A percentile compares a stretch with the other conserved stretches of the same genome.
phyloP scores from a whole-genome alignment of 495 filamentous ascomycete species.

The Xylaria palmicola region DNA sequence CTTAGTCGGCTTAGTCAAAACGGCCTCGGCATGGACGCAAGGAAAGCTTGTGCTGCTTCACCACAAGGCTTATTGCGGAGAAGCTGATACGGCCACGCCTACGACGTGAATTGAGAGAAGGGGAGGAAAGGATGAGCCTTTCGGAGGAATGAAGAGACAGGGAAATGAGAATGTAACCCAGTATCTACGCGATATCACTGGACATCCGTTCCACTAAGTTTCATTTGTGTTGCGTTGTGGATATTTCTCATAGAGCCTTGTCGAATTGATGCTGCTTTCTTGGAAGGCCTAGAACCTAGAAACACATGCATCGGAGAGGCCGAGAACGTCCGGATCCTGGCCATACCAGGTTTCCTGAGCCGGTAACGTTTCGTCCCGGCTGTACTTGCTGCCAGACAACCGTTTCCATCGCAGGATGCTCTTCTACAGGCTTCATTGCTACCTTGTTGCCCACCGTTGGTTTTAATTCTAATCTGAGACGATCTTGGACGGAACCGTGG shows the following conservation, averaged over 20 bases:
- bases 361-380: not conserved
- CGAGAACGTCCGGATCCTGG: not conserved
- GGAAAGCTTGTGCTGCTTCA: not conserved
- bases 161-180: not conserved
- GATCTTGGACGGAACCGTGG: not conserved
- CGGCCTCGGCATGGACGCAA: not conserved
- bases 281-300: not conserved
- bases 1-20: not conserved
- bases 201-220: not conserved
- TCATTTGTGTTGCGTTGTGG: not conserved
- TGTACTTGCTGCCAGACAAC: not conserved
- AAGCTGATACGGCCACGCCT: not conserved
- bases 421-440: not conserved
- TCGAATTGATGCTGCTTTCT: not conserved
- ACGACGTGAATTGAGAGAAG: not conserved
- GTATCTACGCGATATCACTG: constrained; percentile 1
- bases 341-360: not conserved
- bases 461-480: not conserved
- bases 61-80: not conserved
- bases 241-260: not conserved
- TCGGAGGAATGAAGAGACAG: not conserved
- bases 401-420: not conserved
- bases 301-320: not conserved
- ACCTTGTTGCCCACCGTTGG: not conserved
- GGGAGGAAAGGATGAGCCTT: not conserved